Conservation (phyloP, 495 filamentous ascomycete genomes). For the Corynascus novoguineensis region DNA sequence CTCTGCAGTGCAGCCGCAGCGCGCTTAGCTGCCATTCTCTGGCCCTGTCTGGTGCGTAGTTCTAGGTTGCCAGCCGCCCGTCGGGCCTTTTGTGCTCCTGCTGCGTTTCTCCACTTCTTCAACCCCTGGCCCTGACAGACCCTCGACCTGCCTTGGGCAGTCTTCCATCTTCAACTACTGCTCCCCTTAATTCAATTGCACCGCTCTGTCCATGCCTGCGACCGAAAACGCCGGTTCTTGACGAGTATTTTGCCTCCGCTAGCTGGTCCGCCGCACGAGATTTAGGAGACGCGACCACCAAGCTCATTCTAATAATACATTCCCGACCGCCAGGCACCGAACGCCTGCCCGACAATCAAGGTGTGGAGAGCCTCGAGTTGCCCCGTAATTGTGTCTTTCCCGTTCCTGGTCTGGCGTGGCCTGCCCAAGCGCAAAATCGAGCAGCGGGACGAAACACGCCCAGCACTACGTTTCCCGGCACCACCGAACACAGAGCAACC, state of each 20-base stretch:
- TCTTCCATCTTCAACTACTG: not conserved
- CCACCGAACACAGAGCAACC: not conserved
- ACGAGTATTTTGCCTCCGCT: not conserved
- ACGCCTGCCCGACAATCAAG: not conserved
- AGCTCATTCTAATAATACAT: constrained; percentile 8
- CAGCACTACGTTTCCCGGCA: not conserved
- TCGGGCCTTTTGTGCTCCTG: not conserved
- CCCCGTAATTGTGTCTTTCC: not conserved
- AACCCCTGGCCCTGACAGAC: not conserved
- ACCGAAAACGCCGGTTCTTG: not conserved
- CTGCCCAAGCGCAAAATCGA: constrained; percentile 1
- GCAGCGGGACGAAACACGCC: constrained; percentile 4
- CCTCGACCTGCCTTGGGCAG: not conserved
- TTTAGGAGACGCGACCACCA: not conserved
- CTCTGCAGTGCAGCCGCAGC: constrained; percentile 1
- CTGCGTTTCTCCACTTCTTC: not conserved
- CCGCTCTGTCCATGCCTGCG: not conserved
- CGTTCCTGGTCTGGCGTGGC: not conserved
- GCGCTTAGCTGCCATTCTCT: constrained; percentile 4
- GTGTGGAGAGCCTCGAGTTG: not conserved
- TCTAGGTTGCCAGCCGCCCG: not conserved
- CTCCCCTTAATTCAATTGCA: not conserved
- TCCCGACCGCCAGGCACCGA: not conserved
- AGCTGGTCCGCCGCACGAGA: constrained; percentile 5
- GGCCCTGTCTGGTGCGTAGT: not conserved